Base-by-base conservation (phyloP, 1,284 basidiomycete species). In the Gymnopus androsaceus region DNA sequence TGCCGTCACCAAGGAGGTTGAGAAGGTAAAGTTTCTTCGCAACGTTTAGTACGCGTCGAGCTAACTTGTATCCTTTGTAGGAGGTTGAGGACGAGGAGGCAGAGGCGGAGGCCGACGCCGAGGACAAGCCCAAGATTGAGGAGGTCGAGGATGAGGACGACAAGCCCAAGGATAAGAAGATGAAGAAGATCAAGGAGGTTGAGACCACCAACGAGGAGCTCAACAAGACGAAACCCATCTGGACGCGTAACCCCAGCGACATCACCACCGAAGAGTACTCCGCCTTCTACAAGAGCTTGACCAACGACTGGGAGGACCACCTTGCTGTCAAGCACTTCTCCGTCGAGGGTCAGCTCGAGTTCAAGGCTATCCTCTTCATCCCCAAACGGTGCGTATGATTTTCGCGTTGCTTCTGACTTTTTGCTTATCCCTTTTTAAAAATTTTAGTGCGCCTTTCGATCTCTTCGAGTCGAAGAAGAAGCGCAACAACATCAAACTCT, bases 391-490 rank as follows among this genome's bases (percentile, higher is more conserved):
- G 67, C 60, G 85, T 73, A 54, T 45, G 55, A 21, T 27, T 9
- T 25, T 17, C 7, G 55, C 38, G 27, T 21, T 55, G 0, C n/a
- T 52, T 49, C 50, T 23, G 4, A 9, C 7, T 25, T n/a, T 33
- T 40, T 52, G 37, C 55, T 73, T 46, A 69, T 40, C 21, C 47
- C 7, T 7, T 19, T 19, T 58, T 41, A 52, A 0, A n/a, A n/a
- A n/a, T n/a, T n/a, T n/a, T 55, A 94, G 93, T 62, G 95, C 95
- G 44, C 95, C 96, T 55, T 99, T 99, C 76, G 97, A 99, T 72
- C 89, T 99, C 75, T 99, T 99, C 78, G 97, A 99, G 84, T 93
- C 92, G 66, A 99, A 99, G 92, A 99, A 99, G 92, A 99, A 99
- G 88, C 93, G 96, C 71, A 98, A 98, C 87, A 99, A 98, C 91